Conservation (phyloP, 306 rosid genomes). For the Sindora glabra region DNA sequence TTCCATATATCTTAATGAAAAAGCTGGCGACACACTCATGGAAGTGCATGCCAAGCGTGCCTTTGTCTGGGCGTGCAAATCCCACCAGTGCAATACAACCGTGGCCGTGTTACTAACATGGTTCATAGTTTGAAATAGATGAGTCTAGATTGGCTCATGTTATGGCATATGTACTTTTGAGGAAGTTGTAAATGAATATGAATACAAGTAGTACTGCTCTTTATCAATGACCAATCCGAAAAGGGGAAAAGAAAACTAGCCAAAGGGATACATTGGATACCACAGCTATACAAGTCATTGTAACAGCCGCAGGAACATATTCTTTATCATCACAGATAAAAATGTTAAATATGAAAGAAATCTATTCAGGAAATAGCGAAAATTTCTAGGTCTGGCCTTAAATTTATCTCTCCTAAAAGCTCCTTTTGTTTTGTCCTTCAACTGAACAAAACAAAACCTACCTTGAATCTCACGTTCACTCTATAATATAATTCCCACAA, state of each 20-base stretch:
- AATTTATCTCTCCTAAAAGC: slow-evolving; percentile 3
- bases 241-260: background rate
- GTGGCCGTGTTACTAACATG: too few species aligned
- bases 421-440: background rate
- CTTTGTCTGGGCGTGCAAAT: too few species aligned
- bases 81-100: too few species aligned
- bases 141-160: too few species aligned
- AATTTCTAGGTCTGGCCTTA: slow-evolving; percentile 7
- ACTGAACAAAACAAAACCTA: background rate
- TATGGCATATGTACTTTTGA: too few species aligned
- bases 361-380: background rate
- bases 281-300: slow-evolving; percentile 2
- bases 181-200: too few species aligned
- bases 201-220: too few species aligned
- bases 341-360: background rate
- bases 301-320: background rate
- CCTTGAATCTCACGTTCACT: slow-evolving; percentile 21
- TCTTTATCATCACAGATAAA: background rate
- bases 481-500: slow-evolving; percentile 6
- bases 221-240: too few species aligned
- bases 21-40: too few species aligned
- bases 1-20: too few species aligned
- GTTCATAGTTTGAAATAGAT: too few species aligned
- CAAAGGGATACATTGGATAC: background rate
- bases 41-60: too few species aligned